Evolutionary conservation across 1,284 basidiomycete species (phyloP).

Genomic region (Pterulicium gracile): DNA sequence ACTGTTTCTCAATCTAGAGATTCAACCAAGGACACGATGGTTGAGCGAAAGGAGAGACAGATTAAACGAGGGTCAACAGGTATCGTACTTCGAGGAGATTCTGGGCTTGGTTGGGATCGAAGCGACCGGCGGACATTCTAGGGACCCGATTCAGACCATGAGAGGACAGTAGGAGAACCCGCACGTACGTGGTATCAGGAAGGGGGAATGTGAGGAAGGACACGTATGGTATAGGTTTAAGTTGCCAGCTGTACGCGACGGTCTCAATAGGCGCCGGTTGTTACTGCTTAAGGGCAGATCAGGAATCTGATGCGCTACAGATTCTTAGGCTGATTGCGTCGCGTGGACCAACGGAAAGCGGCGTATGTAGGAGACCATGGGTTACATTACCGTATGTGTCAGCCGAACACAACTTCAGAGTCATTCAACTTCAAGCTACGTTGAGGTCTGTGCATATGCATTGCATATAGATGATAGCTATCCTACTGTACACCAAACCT

Average conservation of each 20-base stretch:
- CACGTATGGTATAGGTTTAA: neutral
- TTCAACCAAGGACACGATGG: neutral
- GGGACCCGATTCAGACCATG: neutral
- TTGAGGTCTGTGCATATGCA: neutral
- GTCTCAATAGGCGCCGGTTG: too few relatives aligned
- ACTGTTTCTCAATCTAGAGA: conserved; percentile 91
- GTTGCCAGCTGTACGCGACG: conserved; percentile 2
- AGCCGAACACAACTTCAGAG: too few relatives aligned
- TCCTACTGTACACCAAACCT: conserved; percentile 38
- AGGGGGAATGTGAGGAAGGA: neutral
- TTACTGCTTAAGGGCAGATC: neutral
- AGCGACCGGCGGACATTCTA: conserved; percentile 29
- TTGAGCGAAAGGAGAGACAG: neutral
- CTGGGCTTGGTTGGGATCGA: conserved; percentile 80
- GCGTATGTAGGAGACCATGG: too few relatives aligned
- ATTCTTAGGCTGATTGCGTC: neutral
- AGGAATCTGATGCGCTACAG: neutral
- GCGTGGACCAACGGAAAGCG: too few relatives aligned
- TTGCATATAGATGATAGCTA: too few relatives aligned
- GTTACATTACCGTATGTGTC: too few relatives aligned
- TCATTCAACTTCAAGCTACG: too few relatives aligned
- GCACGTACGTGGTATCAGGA: conserved; percentile 10
- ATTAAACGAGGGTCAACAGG: neutral
- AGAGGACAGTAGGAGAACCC: too few relatives aligned
- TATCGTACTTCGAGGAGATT: conserved; percentile 73